phyloP scores from a whole-genome alignment of 139 green algal genomes.

The Chlamydomonas sp. region DNA sequence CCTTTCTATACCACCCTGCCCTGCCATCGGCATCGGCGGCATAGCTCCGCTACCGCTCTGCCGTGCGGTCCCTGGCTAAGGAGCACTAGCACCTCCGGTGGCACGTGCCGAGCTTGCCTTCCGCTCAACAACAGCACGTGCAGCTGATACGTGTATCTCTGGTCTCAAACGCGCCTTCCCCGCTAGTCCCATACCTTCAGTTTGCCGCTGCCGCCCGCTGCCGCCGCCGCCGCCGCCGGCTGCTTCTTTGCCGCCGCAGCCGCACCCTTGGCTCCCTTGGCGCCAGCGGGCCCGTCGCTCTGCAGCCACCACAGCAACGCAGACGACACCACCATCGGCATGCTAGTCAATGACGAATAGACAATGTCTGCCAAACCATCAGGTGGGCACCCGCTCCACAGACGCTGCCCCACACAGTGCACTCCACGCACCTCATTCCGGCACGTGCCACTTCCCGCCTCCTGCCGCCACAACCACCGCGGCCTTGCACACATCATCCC shows the following conservation, averaged over 20 bases:
- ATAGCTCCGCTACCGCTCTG: neutral
- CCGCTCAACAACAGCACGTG: neutral
- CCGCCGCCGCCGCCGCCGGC: neutral
- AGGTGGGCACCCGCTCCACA: no score
- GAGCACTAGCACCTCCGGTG: no score
- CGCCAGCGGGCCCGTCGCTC: neutral
- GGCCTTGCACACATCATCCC: neutral
- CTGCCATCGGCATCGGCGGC: neutral
- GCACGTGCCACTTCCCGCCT: neutral
- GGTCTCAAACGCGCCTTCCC: neutral
- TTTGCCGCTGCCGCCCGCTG: neutral
- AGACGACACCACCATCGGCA: neutral
- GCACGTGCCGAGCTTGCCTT: neutral
- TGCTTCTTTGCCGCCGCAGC: neutral
- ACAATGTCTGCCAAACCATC: no score
- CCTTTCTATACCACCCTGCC: neutral
- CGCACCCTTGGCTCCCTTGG: neutral
- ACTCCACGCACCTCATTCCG: no score
- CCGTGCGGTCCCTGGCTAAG: no score
- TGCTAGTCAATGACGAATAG: no score
- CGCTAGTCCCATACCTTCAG: conserved; percentile 6
- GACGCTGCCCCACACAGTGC: no score
- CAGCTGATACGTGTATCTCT: neutral
- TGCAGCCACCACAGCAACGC: neutral
- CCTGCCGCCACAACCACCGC: neutral